phyloP scores from a whole-genome alignment of 257 asterid species.

The Solanum bulbocastanum region DNA sequence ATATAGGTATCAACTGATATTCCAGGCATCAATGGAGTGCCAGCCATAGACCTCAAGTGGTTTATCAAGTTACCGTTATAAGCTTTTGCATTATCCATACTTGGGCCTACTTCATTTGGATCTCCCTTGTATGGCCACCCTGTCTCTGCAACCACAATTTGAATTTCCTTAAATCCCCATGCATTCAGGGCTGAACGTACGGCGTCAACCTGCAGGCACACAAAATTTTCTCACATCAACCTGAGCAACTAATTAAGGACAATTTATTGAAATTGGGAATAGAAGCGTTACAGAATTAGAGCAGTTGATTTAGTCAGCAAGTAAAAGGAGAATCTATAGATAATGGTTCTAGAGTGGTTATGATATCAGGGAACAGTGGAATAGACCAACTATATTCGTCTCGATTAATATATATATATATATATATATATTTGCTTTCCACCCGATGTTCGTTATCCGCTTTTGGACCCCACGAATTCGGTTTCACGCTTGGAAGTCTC shows the following conservation, averaged over 20 bases:
- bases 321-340: not conserved
- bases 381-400: not conserved
- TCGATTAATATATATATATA: not conserved
- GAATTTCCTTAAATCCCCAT: conserved; percentile 67
- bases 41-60: conserved; percentile 74
- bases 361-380: not conserved
- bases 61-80: conserved; percentile 81
- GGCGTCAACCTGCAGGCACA: conserved; percentile 61
- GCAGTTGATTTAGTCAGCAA: not conserved
- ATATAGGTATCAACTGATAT: conserved; percentile 86
- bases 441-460: not conserved
- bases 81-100: conserved; percentile 74
- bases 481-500: not conserved
- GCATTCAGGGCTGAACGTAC: conserved; percentile 74
- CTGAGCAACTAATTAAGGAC: not conserved
- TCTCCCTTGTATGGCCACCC: conserved; percentile 99
- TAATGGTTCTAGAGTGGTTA: not conserved
- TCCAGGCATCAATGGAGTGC: conserved; percentile 97
- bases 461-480: not conserved
- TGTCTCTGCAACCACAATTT: conserved; percentile 95
- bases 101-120: conserved; percentile 73
- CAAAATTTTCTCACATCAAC: not conserved
- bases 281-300: not conserved
- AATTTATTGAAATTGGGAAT: not conserved
- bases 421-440: not conserved